phyloP scores from a whole-genome alignment of 2,329 filamentous ascomycete species.

The Talaromyces rugulosus region DNA sequence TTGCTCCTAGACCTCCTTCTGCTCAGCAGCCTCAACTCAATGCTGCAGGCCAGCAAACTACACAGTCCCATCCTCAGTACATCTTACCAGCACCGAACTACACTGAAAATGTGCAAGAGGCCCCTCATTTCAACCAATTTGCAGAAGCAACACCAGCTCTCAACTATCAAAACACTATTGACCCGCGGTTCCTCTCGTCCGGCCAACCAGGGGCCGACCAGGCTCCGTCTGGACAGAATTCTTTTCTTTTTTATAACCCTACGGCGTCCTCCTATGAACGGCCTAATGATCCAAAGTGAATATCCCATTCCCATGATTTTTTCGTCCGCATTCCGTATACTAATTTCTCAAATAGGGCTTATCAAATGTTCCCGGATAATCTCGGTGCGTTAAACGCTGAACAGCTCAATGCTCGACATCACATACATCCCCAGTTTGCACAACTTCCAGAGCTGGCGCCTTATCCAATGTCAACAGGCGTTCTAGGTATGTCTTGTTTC shows the following conservation, averaged over 20 bases:
- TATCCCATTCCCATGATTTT: conserved; percentile 4
- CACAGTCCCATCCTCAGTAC: conserved; percentile 22
- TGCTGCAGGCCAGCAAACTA: background rate
- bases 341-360: conserved; percentile 7
- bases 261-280: conserved; percentile 22
- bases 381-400: conserved; percentile 8
- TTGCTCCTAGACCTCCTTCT: conserved; percentile 18
- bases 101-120: conserved; percentile 8
- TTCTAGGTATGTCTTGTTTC: conserved; percentile 6
- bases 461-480: conserved; percentile 5
- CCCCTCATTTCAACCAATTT: conserved; percentile 27
- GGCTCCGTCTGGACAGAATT: conserved; percentile 20
- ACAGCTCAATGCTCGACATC: conserved; percentile 11
- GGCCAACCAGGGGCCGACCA: conserved; percentile 22
- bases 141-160: conserved; percentile 17
- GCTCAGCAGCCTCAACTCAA: conserved; percentile 16
- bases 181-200: conserved; percentile 35
- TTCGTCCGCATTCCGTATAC: background rate
- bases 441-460: conserved; percentile 10
- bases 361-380: conserved; percentile 11
- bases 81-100: conserved; percentile 23
- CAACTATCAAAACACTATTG: conserved; percentile 33
- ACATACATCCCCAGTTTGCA: background rate
- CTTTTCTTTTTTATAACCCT: conserved; percentile 25
- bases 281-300: conserved; percentile 24